phyloP scores from a whole-genome alignment of 306 rosid genomes.

The Lupinus albus region DNA sequence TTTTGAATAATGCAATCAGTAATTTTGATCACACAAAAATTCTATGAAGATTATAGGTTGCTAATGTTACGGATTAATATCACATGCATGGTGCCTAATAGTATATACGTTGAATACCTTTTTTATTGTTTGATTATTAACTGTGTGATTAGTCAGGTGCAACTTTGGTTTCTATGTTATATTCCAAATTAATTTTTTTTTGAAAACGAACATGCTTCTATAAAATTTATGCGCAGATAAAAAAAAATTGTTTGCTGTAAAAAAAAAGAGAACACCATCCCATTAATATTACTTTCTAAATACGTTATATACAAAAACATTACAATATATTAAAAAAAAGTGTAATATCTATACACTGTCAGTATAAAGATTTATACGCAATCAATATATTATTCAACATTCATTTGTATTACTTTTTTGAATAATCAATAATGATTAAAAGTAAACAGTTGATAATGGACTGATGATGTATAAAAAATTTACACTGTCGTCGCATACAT shows the following conservation, averaged over 20 bases:
- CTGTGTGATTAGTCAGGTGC: neutral
- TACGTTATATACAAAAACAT: neutral
- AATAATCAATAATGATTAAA: too few relatives aligned
- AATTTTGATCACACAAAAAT: neutral
- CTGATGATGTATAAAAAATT: too few relatives aligned
- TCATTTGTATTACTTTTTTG: too few relatives aligned
- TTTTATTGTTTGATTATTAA: constrained; percentile 8
- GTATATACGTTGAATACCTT: neutral
- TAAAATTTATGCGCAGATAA: too few relatives aligned
- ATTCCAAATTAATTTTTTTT: too few relatives aligned
- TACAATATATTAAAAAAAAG: neutral
- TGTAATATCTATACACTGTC: too few relatives aligned
- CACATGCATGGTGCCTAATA: neutral
- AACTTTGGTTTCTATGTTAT: neutral
- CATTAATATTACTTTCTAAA: neutral
- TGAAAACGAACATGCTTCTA: neutral
- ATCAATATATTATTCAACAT: too few relatives aligned
- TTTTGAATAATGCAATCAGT: neutral
- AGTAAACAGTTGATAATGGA: too few relatives aligned
- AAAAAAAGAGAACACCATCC: neutral
- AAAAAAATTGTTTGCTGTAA: too few relatives aligned
- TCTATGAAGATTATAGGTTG: neutral
- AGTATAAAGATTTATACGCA: too few relatives aligned
- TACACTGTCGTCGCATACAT: too few relatives aligned
- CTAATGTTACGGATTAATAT: neutral